Conservation (phyloP, 139 green algal species). For the Auxenochlorella pyrenoidosa region DNA sequence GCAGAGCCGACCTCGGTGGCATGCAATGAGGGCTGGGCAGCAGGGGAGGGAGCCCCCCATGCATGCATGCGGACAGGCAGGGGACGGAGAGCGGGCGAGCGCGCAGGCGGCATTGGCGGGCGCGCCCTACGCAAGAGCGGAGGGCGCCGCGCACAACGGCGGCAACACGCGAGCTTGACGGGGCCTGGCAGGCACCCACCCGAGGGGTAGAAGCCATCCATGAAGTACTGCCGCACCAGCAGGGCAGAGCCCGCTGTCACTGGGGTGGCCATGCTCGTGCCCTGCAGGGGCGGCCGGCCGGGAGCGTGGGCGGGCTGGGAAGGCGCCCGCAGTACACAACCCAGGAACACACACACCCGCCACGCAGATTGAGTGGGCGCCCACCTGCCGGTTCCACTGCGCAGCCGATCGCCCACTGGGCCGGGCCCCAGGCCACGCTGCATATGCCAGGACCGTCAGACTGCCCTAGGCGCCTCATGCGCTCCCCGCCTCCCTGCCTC, state of each 20-base stretch:
- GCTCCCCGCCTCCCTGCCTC: not conserved
- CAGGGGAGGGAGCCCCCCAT: no score
- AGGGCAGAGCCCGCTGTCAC: conserved; percentile 65
- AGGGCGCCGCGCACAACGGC: no score
- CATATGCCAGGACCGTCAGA: no score
- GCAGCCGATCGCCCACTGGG: not conserved
- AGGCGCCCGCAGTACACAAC: no score
- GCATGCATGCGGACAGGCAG: not conserved
- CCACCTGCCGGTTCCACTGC: no score
- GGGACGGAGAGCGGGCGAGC: not conserved
- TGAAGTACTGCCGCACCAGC: conserved; percentile 89
- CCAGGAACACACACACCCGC: no score
- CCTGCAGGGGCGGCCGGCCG: conserved; percentile 40
- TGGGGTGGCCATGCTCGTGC: conserved; percentile 94
- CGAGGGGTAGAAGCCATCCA: conserved; percentile 59
- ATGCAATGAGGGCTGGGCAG: not conserved
- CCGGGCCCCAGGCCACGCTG: no score
- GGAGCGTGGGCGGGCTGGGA: not conserved
- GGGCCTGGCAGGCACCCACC: not conserved
- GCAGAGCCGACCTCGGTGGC: not conserved
- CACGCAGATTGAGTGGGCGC: no score
- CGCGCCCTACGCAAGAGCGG: no score
- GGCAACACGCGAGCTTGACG: no score
- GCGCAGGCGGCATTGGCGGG: no score
- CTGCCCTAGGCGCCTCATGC: not conserved